Evolutionary conservation across 805 yeast genomes (phyloP).

Genomic region (Yamadazyma nakazawae): DNA sequence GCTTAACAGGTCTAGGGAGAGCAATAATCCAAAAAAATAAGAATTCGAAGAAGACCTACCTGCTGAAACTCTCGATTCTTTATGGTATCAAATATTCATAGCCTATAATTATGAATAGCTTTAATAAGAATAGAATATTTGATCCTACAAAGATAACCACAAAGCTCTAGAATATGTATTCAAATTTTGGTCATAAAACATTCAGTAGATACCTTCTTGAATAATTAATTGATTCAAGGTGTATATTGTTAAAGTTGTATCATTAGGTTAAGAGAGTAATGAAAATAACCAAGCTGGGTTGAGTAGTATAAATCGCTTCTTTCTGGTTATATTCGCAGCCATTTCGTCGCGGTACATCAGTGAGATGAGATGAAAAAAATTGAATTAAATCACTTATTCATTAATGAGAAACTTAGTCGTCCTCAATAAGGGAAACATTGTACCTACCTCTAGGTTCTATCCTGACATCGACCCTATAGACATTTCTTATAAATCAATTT

Average conservation of each 20-base stretch:
- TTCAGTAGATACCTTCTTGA: conserved; percentile 26
- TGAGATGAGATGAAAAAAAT: conserved; percentile 8
- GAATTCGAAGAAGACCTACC: conserved; percentile 27
- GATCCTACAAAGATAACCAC: conserved; percentile 40
- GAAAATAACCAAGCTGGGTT: no score
- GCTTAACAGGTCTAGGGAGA: background rate
- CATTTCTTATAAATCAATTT: conserved; percentile 40
- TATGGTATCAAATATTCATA: conserved; percentile 34
- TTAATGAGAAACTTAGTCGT: conserved; percentile 48
- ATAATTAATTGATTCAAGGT: no score
- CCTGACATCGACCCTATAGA: conserved; percentile 53
- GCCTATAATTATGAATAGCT: conserved; percentile 33
- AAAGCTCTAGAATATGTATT: conserved; percentile 34
- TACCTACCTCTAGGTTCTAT: conserved; percentile 52
- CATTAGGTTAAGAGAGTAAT: no score
- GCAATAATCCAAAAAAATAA: background rate
- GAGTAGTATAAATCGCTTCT: background rate
- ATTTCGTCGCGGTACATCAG: background rate
- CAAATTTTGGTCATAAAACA: conserved; percentile 38
- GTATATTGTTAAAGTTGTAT: no score
- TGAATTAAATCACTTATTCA: background rate
- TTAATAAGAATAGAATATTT: conserved; percentile 25
- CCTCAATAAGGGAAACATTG: conserved; percentile 52
- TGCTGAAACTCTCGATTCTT: conserved; percentile 35
- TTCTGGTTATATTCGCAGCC: background rate